Conservation (phyloP, 1,284 basidiomycete species). For the Microbotryomycetes sp. region DNA sequence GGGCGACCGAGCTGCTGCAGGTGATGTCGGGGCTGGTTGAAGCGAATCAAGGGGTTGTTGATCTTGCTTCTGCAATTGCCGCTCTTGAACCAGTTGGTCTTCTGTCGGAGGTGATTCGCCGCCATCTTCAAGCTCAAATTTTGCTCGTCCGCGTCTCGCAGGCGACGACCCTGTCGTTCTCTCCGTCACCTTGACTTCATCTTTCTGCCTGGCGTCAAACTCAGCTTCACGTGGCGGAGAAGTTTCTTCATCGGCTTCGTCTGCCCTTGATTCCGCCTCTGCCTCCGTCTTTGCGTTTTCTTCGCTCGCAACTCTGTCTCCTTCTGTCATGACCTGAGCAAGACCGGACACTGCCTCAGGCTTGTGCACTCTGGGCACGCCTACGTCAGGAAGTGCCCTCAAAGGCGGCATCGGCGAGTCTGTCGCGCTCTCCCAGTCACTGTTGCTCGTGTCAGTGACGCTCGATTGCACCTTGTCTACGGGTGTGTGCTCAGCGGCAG, state of each 20-base stretch:
- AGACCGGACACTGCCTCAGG: background rate
- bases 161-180: too few relatives aligned
- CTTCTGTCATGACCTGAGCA: constrained; percentile 1
- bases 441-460: background rate
- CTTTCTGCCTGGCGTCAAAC: background rate
- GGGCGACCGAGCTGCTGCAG: background rate
- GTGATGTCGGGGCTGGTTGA: background rate
- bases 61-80: background rate
- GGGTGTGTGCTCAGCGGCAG: background rate
- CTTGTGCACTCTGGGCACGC: background rate
- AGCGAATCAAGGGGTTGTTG: background rate
- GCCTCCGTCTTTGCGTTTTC: background rate
- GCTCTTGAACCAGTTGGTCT: background rate
- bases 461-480: constrained; percentile 7
- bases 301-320: background rate
- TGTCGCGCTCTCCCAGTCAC: constrained; percentile 29
- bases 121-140: background rate
- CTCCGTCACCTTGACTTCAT: background rate
- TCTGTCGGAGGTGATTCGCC: background rate
- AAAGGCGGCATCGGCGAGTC: constrained; percentile 22
- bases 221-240: background rate
- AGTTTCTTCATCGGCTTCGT: background rate
- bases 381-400: constrained; percentile 13
- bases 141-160: background rate
- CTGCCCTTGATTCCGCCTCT: constrained; percentile 1